Base-by-base conservation (phyloP, 2,329 filamentous ascomycete genomes). In the Dactylellina haptotyla region DNA sequence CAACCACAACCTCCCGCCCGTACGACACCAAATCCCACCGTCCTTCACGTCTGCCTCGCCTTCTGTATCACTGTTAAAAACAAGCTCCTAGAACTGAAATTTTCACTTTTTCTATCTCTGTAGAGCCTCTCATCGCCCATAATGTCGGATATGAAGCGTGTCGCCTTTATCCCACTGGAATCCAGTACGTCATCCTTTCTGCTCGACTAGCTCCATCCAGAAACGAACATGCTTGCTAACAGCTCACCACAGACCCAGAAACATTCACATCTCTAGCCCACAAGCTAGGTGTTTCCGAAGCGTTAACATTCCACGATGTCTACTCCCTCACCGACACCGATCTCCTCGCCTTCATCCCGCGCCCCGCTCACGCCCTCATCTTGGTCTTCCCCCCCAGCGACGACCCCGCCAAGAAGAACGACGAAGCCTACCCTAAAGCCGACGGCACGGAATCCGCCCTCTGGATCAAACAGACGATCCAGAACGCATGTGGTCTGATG, bases 401-500 rank as follows among this genome's bases (percentile, higher is more conserved):
- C 14, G 77, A 78, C 63, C 71, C 76, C n/a, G 37, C 34, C 4
- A 75, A 75, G 23, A 50, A 46, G 30, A 28, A 81, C 23, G 79
- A 81, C 56, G 75, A 75, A 25, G 76, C 64, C 26, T 59, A 45
- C 28, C 93, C 93, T 0, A 82, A 85, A 0, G 79, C 78, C 18
- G 34, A 34, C 2, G 25, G 4, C 48, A 53, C 59, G 20, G 92
- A 97, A 79, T 89, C 91, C 3, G 91, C 97, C 0, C 79, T 96
- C 5, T 99, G 94, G 95, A 98, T 93, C 85, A 90, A 88, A 77
- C 94, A 98, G 83, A 98, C 93, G 0, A 97, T 98, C 78, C 87
- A 90, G 73, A 96, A 98, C 80, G 92, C 94, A 0, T 98, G 94
- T 80, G 94, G 94, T 0, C 83, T 97, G 46, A 97, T 97, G 83